These are phyloP conservation scores for Mycena kentingensis DNA, from an alignment of 768 basidiomycete species.

Conservation along the genomic window DNA sequence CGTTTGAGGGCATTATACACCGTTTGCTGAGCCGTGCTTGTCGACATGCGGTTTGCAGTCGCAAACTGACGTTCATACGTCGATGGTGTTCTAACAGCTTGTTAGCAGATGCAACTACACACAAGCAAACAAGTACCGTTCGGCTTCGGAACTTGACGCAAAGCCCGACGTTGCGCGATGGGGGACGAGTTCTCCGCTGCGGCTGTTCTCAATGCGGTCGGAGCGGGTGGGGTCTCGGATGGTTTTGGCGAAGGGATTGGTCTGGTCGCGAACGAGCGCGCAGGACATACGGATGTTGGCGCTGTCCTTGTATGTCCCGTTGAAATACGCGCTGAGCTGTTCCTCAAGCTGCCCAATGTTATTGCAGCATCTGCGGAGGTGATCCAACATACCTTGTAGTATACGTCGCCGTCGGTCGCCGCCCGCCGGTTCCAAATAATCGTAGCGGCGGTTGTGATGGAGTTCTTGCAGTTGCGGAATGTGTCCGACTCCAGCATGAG, in stretches of 20 bases:
- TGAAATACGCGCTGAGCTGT: conserved; percentile 10
- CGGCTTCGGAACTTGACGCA: not conserved
- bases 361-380: not conserved
- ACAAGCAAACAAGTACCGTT: conserved; percentile 4
- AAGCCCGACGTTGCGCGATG: conserved; percentile 4
- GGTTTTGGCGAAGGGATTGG: not conserved
- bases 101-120: conserved; percentile 1
- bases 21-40: too few relatives aligned
- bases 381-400: conserved; percentile 4
- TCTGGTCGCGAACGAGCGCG: conserved; percentile 2
- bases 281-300: conserved; percentile 7
- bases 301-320: conserved; percentile 3
- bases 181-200: not conserved
- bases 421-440: conserved; percentile 4
- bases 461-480: conserved; percentile 2
- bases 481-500: conserved; percentile 21
- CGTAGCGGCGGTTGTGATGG: not conserved
- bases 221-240: conserved; percentile 5
- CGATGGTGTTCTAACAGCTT: not conserved
- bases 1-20: too few relatives aligned
- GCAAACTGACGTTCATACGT: too few relatives aligned
- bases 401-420: not conserved
- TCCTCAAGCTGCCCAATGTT: conserved; percentile 1
- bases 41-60: too few relatives aligned
- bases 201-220: conserved; percentile 2